Evolutionary conservation across 163 green algal species (phyloP), one percentile per base, ranked within the genome.

Genomic region (Scenedesmus sp.): DNA sequence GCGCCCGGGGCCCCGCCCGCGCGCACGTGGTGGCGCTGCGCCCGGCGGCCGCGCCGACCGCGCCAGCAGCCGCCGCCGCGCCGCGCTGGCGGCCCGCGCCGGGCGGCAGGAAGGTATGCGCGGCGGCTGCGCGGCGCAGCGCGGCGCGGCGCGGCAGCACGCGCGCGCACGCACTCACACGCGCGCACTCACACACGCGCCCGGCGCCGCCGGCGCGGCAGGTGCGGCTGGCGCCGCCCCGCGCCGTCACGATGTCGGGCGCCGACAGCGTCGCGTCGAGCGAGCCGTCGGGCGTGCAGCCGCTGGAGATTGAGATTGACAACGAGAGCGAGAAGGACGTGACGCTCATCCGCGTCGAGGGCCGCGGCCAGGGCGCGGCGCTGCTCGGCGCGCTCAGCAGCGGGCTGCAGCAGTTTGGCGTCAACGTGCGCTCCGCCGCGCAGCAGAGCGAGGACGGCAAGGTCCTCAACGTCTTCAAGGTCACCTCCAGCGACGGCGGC

Each of bases 401-500:
- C 42, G 85, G 87, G 2, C 91, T 84, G 66, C 60, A 81, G 47
- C 70, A 71, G 47, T 81, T 48, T 50, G 54, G 77, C 20, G 44
- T 81, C 1, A 72, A 78, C 29, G 69, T 81, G 17, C 63, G 81
- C 53, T 62, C 63, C 51, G 63, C 67, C 44, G n/a, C 53, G 29
- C 53, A 72, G 62, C 18, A 71, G 17, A 90, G 76, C 14, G 80
- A 86, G 5, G 89, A 95, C 11, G 89, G 87, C 22, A 47, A 75
- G 4, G 82, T 94, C 26, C 53, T 89, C 3, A 92, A 96, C 56
- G 82, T 94, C 0, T 97, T 95, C 84, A 82, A 86, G 3, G 80
- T 80, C 29, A 80, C 71, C 18, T 83, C 84, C 14, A 33, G 33
- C 5, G 77, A 91, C 18, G 86, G 87, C 31, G 77, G 88, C 22